Conservation (phyloP, 495 filamentous ascomycete genomes). For the Trichoderma erinaceum region DNA sequence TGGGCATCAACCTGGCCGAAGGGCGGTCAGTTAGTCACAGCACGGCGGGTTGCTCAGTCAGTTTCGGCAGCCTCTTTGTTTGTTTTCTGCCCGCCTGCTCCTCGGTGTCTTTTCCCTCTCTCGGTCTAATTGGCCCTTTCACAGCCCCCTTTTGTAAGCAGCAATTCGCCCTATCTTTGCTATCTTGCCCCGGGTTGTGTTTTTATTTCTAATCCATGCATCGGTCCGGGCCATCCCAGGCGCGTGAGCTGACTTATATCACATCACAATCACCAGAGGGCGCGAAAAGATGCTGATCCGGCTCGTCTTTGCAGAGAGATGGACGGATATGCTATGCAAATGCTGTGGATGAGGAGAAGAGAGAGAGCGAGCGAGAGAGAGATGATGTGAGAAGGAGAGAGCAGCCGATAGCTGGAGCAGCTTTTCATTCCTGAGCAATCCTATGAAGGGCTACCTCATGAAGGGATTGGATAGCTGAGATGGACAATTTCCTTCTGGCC, state of each 20-base stretch:
- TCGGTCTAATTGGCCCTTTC: too few relatives aligned
- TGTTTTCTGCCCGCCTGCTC: too few relatives aligned
- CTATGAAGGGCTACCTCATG: background rate
- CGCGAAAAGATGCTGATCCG: background rate
- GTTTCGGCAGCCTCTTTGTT: too few relatives aligned
- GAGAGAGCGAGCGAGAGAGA: background rate
- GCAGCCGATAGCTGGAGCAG: background rate
- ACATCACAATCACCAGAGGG: conserved; percentile 6
- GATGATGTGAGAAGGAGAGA: background rate
- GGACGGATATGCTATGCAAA: background rate
- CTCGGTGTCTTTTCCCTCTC: too few relatives aligned
- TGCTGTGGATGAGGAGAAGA: background rate
- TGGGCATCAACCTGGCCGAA: too few relatives aligned
- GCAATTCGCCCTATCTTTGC: too few relatives aligned
- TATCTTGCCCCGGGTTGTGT: too few relatives aligned
- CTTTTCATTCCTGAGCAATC: background rate
- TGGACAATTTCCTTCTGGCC: background rate
- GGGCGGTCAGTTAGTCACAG: too few relatives aligned
- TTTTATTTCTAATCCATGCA: background rate
- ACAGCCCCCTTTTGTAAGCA: too few relatives aligned
- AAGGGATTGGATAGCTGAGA: background rate
- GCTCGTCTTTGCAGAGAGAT: background rate
- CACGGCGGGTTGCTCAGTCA: too few relatives aligned
- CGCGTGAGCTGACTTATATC: conserved; percentile 7
- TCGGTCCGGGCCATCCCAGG: background rate